phyloP scores from a whole-genome alignment of 345 rosid species.

The Boechera divaricarpa region DNA sequence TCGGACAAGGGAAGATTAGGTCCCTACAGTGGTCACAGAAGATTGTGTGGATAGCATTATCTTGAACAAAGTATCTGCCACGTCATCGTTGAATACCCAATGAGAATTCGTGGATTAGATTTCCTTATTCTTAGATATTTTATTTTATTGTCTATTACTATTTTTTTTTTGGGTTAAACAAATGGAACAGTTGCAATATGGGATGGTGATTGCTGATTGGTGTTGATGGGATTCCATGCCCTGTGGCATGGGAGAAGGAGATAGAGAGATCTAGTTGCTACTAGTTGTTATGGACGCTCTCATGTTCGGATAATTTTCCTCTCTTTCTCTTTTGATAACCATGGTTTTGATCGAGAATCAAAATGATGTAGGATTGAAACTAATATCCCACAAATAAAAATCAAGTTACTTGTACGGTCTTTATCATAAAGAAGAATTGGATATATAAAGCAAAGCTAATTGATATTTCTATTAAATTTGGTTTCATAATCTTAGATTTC shows the following conservation, averaged over 20 bases:
- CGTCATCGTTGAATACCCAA: conserved; percentile 60
- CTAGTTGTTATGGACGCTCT: conserved; percentile 29
- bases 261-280: conserved; percentile 1
- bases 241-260: conserved; percentile 26
- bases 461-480: too few species aligned
- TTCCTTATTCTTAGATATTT: conserved; percentile 51
- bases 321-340: background rate
- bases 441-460: too few species aligned
- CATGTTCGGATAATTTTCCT: conserved; percentile 1
- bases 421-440: background rate
- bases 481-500: too few species aligned
- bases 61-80: conserved; percentile 54
- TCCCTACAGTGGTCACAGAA: conserved; percentile 36
- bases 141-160: conserved; percentile 7
- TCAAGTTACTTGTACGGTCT: background rate
- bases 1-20: conserved; percentile 35
- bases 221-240: conserved; percentile 41
- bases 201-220: conserved; percentile 37
- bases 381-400: too few species aligned
- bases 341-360: background rate
- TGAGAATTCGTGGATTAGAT: conserved; percentile 59
- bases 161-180: background rate
- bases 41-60: conserved; percentile 72
- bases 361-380: background rate
- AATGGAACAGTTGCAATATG: conserved; percentile 19